Percentiles rank a stretch among this genome's conserved stretches.
These are phyloP conservation scores for Vitis hybrid DNA, from an alignment of 177 flowering plant genomes.

Conservation along the genomic window DNA sequence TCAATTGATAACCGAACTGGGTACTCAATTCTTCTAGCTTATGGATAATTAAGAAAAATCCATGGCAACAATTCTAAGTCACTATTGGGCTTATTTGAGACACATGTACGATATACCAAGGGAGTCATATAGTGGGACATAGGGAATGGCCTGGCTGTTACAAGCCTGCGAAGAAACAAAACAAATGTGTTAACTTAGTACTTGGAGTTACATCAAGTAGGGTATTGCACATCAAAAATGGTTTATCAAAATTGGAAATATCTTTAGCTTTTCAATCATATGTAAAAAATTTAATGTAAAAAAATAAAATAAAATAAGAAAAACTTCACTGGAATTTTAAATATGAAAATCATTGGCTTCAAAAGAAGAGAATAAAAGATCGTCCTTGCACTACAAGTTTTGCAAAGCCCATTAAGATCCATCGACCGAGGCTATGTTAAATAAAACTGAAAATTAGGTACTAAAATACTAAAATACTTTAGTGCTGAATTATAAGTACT, in stretches of 20 bases:
- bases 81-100: no score
- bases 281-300: neutral
- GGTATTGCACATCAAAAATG: neutral
- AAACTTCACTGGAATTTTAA: no score
- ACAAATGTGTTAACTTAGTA: neutral
- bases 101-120: conserved; percentile 49
- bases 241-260: no score
- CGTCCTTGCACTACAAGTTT: no score
- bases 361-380: no score
- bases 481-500: no score
- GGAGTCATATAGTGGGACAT: conserved; percentile 94
- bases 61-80: neutral
- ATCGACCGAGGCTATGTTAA: no score
- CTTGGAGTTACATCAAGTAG: neutral
- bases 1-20: neutral
- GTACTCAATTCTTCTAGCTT: neutral
- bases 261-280: neutral
- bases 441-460: no score
- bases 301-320: neutral
- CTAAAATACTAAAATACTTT: no score
- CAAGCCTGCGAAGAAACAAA: conserved; percentile 65
- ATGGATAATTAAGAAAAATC: neutral
- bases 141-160: conserved; percentile 65
- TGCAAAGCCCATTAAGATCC: no score
- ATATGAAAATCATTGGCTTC: no score